These are phyloP conservation scores for Erythrobasidium hasegawianum DNA, from an alignment of 1,284 basidiomycete species.

Conservation along the genomic window DNA sequence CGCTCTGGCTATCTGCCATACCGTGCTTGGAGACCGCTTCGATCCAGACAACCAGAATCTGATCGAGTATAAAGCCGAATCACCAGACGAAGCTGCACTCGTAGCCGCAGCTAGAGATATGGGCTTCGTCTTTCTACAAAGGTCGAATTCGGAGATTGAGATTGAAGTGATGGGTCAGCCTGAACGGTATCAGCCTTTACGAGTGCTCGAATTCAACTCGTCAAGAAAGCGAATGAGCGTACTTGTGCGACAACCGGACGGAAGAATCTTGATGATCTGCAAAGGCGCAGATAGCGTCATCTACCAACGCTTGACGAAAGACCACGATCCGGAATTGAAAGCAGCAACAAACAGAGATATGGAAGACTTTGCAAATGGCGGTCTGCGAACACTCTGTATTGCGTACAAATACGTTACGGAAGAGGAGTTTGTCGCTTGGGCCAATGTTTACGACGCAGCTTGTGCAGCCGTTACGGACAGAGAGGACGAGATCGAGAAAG, in stretches of 20 bases:
- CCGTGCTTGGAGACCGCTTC: conserved; percentile 63
- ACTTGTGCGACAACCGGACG: conserved; percentile 76
- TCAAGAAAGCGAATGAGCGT: conserved; percentile 92
- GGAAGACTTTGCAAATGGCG: conserved; percentile 88
- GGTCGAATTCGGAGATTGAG: conserved; percentile 69
- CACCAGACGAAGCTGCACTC: conserved; percentile 89
- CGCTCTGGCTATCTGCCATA: conserved; percentile 86
- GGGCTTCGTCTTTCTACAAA: conserved; percentile 83
- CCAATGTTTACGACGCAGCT: conserved; percentile 75
- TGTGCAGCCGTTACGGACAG: conserved; percentile 68
- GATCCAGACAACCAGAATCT: conserved; percentile 65
- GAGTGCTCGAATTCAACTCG: conserved; percentile 87
- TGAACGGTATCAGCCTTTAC: conserved; percentile 74
- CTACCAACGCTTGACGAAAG: conserved; percentile 70
- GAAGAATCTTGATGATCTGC: conserved; percentile 76
- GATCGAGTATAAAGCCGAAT: conserved; percentile 91
- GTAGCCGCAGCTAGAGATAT: conserved; percentile 86
- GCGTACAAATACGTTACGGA: conserved; percentile 75
- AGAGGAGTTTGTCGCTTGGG: conserved; percentile 80
- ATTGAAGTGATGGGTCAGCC: conserved; percentile 87
- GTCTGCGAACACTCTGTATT: conserved; percentile 85
- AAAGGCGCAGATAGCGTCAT: conserved; percentile 98
- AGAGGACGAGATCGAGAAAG: conserved; percentile 85
- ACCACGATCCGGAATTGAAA: conserved; percentile 72
- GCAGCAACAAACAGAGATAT: conserved; percentile 76